phyloP scores from a whole-genome alignment of 108 stramenopile genomes.

The Cyclotella choctawhatcheeana region DNA sequence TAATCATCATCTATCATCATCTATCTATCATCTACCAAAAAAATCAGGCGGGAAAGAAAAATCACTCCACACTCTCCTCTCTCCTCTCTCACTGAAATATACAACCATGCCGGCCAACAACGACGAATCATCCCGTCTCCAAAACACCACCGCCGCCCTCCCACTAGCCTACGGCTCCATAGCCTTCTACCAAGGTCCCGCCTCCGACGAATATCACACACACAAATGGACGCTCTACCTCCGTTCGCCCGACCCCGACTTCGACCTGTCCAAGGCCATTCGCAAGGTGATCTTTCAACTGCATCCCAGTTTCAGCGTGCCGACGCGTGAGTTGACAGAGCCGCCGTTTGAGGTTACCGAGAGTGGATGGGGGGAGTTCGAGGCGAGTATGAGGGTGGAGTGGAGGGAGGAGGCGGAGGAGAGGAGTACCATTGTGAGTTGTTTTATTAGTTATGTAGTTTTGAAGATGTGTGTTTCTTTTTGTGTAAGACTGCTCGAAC shows the following conservation, averaged over 20 bases:
- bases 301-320: slow-evolving; percentile 93
- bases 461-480: neutral
- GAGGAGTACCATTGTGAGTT: slow-evolving; percentile 28
- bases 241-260: slow-evolving; percentile 8
- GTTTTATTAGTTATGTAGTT: neutral
- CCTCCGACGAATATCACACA: slow-evolving; percentile 49
- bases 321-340: slow-evolving; percentile 76
- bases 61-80: no score
- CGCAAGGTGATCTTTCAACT: slow-evolving; percentile 95
- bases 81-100: neutral
- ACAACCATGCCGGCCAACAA: slow-evolving; percentile 5
- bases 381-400: slow-evolving; percentile 90
- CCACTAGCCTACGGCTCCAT: slow-evolving; percentile 95
- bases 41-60: no score
- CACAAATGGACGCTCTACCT: slow-evolving; percentile 24
- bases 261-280: slow-evolving; percentile 80
- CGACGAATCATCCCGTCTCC: slow-evolving; percentile 23
- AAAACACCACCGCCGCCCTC: slow-evolving; percentile 79
- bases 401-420: slow-evolving; percentile 89
- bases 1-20: no score
- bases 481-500: slow-evolving; percentile 1
- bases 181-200: slow-evolving; percentile 90
- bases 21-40: no score
- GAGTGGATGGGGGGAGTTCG: slow-evolving; percentile 99
- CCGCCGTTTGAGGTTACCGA: slow-evolving; percentile 95